A percentile compares a stretch with the other conserved stretches of the same genome.
phyloP scores from a whole-genome alignment of 2,329 filamentous ascomycete species.

The Trichoderma hamatum region DNA sequence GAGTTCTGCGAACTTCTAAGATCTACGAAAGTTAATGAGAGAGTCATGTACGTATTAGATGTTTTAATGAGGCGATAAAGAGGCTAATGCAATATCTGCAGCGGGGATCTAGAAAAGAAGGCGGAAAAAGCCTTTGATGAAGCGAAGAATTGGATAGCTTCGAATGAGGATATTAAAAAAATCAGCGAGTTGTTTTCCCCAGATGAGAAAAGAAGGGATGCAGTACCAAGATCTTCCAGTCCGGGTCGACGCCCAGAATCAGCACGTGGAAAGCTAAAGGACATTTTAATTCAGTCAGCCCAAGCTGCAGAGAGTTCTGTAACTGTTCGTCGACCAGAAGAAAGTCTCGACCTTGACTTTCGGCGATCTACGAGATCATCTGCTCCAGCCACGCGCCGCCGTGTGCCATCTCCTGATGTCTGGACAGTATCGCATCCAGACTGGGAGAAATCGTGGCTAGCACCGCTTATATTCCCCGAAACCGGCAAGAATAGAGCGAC shows the following conservation, averaged over 20 bases:
- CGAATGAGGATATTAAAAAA: not conserved
- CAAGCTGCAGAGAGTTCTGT: not conserved
- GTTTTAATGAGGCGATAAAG: not conserved
- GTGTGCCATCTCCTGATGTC: constrained; percentile 31
- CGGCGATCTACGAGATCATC: constrained; percentile 35
- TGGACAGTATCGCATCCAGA: constrained; percentile 57
- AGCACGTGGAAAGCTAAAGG: constrained; percentile 33
- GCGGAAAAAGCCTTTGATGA: constrained; percentile 20
- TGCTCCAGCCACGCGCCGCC: constrained; percentile 22
- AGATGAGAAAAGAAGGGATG: not conserved
- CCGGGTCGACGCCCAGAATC: not conserved
- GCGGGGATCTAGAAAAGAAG: not conserved
- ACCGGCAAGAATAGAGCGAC: constrained; percentile 63
- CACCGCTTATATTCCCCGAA: constrained; percentile 63
- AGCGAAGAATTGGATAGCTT: constrained; percentile 13
- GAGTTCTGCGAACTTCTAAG: not conserved
- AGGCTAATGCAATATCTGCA: not conserved
- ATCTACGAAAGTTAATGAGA: not conserved
- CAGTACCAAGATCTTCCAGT: not conserved
- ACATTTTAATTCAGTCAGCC: constrained; percentile 32
- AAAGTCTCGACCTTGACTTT: constrained; percentile 29
- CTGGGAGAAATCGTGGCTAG: constrained; percentile 59
- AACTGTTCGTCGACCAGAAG: not conserved
- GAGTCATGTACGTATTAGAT: not conserved
- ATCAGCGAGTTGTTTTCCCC: not conserved